Evolutionary conservation across 1,139 yeast species (phyloP), one percentile per base, ranked within the genome.

Genomic region (Tardiomyces depauwii): DNA sequence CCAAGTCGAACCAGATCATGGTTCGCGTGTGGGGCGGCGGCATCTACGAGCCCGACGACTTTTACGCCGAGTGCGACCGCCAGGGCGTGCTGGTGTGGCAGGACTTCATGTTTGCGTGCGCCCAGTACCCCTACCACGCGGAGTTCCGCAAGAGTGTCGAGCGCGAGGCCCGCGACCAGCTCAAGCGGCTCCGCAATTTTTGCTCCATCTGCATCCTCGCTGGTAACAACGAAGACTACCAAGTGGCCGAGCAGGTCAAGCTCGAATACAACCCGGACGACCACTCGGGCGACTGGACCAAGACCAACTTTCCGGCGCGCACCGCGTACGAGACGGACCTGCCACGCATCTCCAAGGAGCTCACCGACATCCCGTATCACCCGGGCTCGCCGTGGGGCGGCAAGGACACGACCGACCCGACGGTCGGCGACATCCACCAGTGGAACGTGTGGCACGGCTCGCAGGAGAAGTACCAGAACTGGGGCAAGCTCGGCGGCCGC

Each of bases 81-180:
- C 50, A 61, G 1, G 77, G 77, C 2, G 51, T 73, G 18, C 43
- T 73, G 51, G 68, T 73, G 9, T 73, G 76, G 75, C 77, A 73
- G 45, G 77, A 73, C 54, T 72, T 73, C 52, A 71, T 73, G 76
- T 73, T 73, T 64, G 76, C 75, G 5, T 73, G 77, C 57, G 77
- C 75, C 1, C 70, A 67, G 43, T 73, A 73, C 48, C 77, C 77
- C 2, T 58, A 61, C 47, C 51, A 59, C 42, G 44, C 50, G 13
- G 52, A 50, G 25, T 69, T 66, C 48, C 51, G 66, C 16, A 55
- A 57, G 2, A 54, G 53, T 39, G 73, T 73, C 2, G 44, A 53
- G 1, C 51, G 55, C 28, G 77, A 73, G 51, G 62, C 62, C 4
- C 53, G 47, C 12, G 59, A 60, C 48, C 75, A 71, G 51, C 50